Evolutionary conservation across 2,329 filamentous ascomycete species (phyloP).

Genomic region (Myriosclerotinia scirpicola): DNA sequence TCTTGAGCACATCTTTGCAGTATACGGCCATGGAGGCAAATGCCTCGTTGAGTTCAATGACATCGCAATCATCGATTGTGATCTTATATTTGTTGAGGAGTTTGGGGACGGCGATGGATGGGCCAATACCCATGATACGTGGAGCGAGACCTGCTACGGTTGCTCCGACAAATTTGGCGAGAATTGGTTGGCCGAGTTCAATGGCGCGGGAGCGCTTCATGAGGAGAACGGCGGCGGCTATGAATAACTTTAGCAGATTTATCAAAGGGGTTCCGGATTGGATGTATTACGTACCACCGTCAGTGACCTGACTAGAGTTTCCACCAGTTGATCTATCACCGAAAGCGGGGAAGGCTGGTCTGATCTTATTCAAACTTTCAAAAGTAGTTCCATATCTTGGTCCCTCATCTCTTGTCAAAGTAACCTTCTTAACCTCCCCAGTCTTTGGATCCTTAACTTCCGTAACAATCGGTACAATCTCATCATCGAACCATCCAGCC

Average conservation of each 20-base stretch:
- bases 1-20: constrained; percentile 70
- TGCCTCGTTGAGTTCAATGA: constrained; percentile 95
- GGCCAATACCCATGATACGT: constrained; percentile 94
- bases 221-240: constrained; percentile 79
- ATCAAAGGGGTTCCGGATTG: not conserved
- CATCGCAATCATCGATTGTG: constrained; percentile 77
- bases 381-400: constrained; percentile 86
- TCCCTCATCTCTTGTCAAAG: constrained; percentile 83
- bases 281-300: constrained; percentile 62
- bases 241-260: not conserved
- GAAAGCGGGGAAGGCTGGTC: constrained; percentile 86
- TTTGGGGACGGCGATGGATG: constrained; percentile 74
- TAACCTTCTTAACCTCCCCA: constrained; percentile 74
- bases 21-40: constrained; percentile 98
- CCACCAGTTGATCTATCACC: constrained; percentile 85
- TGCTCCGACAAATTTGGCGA: constrained; percentile 92
- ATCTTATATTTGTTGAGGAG: constrained; percentile 78
- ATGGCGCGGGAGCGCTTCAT: constrained; percentile 94
- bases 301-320: constrained; percentile 92
- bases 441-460: constrained; percentile 81
- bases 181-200: constrained; percentile 82
- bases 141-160: constrained; percentile 89
- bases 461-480: constrained; percentile 86
- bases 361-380: constrained; percentile 79
- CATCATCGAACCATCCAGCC: constrained; percentile 86